Evolutionary conservation across 371 early-diverging fungal species (phyloP).

Genomic region (Smittium mucronatum): DNA sequence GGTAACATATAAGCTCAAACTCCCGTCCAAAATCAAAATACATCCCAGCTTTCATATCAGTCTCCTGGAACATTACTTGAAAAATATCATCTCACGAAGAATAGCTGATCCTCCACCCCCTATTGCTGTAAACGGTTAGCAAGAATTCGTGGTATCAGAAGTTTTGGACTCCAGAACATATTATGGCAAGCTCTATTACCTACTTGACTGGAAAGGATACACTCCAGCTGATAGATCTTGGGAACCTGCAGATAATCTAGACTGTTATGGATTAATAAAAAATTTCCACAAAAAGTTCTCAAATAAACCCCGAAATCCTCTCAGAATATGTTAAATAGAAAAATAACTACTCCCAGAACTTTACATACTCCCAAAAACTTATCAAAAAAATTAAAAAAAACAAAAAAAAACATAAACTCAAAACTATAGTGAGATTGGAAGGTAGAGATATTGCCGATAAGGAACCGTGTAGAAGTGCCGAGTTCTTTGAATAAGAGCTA

Average conservation of each 20-base stretch:
- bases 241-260: conserved; percentile 5
- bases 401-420: too few species aligned
- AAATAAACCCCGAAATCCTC: not conserved
- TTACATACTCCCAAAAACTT: too few species aligned
- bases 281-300: conserved; percentile 2
- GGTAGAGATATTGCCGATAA: too few species aligned
- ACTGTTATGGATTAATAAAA: not conserved
- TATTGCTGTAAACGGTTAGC: not conserved
- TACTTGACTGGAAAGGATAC: conserved; percentile 20
- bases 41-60: conserved; percentile 3
- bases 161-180: not conserved
- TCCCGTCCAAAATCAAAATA: not conserved
- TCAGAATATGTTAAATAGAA: too few species aligned
- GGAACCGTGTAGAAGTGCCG: too few species aligned
- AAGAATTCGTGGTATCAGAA: conserved; percentile 9
- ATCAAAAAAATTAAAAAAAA: too few species aligned
- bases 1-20: conserved; percentile 7
- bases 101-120: not conserved
- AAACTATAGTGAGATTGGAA: too few species aligned
- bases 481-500: too few species aligned
- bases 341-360: too few species aligned
- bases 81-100: not conserved
- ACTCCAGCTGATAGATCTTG: conserved; percentile 7
- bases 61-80: conserved; percentile 4
- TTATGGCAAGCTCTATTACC: conserved; percentile 6